Evolutionary conservation across 805 yeast species (phyloP), one percentile per base, ranked within the genome.

Genomic region (Lipomyces yamanashiensis): DNA sequence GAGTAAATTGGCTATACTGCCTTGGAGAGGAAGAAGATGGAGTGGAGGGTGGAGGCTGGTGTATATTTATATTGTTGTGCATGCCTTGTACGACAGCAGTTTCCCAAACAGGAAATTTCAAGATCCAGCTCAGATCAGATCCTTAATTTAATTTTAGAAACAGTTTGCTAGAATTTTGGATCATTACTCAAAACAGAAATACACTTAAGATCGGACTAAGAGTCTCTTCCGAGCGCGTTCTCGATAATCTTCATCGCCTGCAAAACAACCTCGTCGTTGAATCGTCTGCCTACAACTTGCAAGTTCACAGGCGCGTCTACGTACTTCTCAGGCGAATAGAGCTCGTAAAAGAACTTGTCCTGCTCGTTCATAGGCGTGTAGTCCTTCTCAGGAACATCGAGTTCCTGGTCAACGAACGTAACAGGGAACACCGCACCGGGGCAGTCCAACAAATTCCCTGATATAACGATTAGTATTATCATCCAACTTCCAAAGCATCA

Each of bases 381-480:
- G 34, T 50, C 67, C 41, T 63, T 44, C 43, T 52, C 68, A 7
- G 63, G 65, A 13, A 54, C 50, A 36, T 70, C 72, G 33, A 62
- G 62, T 28, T 63, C 66, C 41, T 57, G 63, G 44, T 67, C 61
- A 28, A 64, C 72, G 21, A 54, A 21, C 13, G 71, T 61, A 48
- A 67, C 70, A 0, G 76, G 76, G 58, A 74, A 70, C 7, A 74
- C 71, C 3, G 74, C 83, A 45, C 86, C 84, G 48, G 96, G 92
- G 71, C 84, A 80, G 74, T 89, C 96, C 67, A 88, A 75, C 62
- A 88, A 72, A 76, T 89, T 89, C 84, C 85, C 65, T 61, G n/a
- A 12, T 1, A 21, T 15, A 23, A 56, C 21, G 15, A 33, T 33
- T 13, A 36, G 50, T 2, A 41, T 15, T 15, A 13, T 37, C 9